Percentiles rank a stretch among this genome's conserved stretches.
phyloP scores from a whole-genome alignment of 371 early-diverging fungal species.

The Lichtheimia ornata region DNA sequence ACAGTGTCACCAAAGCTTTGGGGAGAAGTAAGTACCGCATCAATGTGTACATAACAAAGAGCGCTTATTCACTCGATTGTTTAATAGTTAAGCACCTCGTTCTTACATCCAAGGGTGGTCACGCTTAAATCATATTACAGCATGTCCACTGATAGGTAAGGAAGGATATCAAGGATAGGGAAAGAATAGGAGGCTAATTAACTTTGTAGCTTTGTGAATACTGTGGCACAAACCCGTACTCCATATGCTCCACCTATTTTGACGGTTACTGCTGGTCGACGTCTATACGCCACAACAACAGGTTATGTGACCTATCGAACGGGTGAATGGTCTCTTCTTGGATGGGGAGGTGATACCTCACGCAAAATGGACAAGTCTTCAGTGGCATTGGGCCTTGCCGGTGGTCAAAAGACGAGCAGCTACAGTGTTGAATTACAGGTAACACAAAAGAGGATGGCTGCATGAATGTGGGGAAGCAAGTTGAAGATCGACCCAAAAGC shows the following conservation, averaged over 20 bases:
- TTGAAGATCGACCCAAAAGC: too few species aligned
- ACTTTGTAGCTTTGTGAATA: slow-evolving; percentile 61
- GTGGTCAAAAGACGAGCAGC: slow-evolving; percentile 46
- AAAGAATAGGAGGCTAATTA: background rate
- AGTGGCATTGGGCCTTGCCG: slow-evolving; percentile 62
- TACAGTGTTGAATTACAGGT: slow-evolving; percentile 65
- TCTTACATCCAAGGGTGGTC: slow-evolving; percentile 59
- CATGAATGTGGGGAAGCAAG: background rate
- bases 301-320: slow-evolving; percentile 81
- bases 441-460: slow-evolving; percentile 2
- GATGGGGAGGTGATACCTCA: slow-evolving; percentile 59
- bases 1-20: slow-evolving; percentile 70
- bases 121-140: slow-evolving; percentile 72
- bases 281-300: slow-evolving; percentile 59
- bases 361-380: slow-evolving; percentile 60
- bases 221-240: slow-evolving; percentile 52
- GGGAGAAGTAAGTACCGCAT: slow-evolving; percentile 56
- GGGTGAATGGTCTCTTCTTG: slow-evolving; percentile 71
- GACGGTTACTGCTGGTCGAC: slow-evolving; percentile 65
- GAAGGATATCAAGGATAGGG: background rate
- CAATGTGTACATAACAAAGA: background rate
- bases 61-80: background rate
- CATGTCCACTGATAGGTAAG: slow-evolving; percentile 64
- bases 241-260: slow-evolving; percentile 67
- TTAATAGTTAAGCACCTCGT: slow-evolving; percentile 54